These are phyloP conservation scores for Leccinum disarticulatum DNA, from an alignment of 768 basidiomycete genomes.

Conservation along the genomic window DNA sequence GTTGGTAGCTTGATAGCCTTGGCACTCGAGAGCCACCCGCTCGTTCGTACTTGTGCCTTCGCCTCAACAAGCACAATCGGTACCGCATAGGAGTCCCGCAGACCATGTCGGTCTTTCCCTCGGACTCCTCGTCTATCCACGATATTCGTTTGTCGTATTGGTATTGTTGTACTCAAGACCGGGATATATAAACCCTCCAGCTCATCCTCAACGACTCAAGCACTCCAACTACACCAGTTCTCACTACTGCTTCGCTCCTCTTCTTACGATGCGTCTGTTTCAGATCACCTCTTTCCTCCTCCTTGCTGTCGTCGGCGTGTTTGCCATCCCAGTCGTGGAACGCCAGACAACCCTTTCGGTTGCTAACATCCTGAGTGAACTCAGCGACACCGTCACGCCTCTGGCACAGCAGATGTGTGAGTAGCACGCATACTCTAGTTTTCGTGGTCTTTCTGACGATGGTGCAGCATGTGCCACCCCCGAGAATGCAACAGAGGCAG, in stretches of 20 bases:
- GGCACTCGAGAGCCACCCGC: background rate
- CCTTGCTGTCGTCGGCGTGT: constrained; percentile 6
- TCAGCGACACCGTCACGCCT: constrained; percentile 6
- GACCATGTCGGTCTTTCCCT: background rate
- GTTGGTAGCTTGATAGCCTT: background rate
- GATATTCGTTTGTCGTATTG: background rate
- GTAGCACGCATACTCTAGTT: background rate
- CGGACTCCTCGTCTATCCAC: constrained; percentile 3
- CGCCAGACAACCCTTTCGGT: constrained; percentile 4
- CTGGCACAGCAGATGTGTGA: constrained; percentile 12
- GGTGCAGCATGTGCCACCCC: constrained; percentile 10
- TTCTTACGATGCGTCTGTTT: constrained; percentile 11
- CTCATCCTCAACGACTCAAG: constrained; percentile 3
- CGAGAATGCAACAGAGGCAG: constrained; percentile 12
- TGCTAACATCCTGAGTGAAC: constrained; percentile 4
- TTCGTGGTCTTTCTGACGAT: background rate
- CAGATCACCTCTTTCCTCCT: constrained; percentile 5
- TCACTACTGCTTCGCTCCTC: background rate
- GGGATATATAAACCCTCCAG: constrained; percentile 12
- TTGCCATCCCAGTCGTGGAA: constrained; percentile 11
- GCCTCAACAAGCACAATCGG: background rate
- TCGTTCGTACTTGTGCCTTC: background rate
- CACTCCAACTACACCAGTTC: constrained; percentile 9
- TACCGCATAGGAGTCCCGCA: background rate
- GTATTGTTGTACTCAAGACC: background rate